Conservation (phyloP, 345 rosid genomes). For the Populus euphratica region DNA sequence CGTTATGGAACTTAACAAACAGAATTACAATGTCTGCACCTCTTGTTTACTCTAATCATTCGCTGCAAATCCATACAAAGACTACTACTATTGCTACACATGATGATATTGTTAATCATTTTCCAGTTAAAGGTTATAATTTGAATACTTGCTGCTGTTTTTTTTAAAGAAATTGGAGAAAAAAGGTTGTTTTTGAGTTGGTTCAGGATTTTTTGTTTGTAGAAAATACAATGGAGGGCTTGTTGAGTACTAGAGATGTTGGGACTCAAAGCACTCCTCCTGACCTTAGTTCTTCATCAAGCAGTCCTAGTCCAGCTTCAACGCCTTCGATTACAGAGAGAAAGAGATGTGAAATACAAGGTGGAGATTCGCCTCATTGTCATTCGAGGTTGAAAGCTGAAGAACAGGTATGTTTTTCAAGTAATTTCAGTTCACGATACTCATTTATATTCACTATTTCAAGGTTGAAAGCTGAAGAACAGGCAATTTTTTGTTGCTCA, state of each 20-base stretch:
- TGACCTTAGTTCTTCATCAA: conserved; percentile 40
- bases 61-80: conserved; percentile 32
- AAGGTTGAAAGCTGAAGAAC: neutral
- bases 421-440: neutral
- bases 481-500: neutral
- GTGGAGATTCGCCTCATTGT: conserved; percentile 46
- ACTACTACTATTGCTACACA: conserved; percentile 20
- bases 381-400: conserved; percentile 34
- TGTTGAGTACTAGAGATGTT: conserved; percentile 59
- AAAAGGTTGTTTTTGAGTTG: neutral
- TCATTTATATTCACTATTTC: neutral
- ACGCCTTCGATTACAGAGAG: conserved; percentile 68
- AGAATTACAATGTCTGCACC: conserved; percentile 76
- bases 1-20: conserved; percentile 48
- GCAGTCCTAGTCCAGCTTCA: conserved; percentile 67
- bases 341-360: conserved; percentile 43
- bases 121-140: conserved; percentile 38
- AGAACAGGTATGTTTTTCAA: conserved; percentile 42
- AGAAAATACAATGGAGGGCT: conserved; percentile 53
- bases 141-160: neutral
- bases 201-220: conserved; percentile 1
- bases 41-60: conserved; percentile 49
- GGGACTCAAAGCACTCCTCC: conserved; percentile 79
- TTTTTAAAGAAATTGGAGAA: neutral
- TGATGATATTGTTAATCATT: conserved; percentile 23